phyloP scores from a whole-genome alignment of 805 yeast species.

The Yarrowia deformans region DNA sequence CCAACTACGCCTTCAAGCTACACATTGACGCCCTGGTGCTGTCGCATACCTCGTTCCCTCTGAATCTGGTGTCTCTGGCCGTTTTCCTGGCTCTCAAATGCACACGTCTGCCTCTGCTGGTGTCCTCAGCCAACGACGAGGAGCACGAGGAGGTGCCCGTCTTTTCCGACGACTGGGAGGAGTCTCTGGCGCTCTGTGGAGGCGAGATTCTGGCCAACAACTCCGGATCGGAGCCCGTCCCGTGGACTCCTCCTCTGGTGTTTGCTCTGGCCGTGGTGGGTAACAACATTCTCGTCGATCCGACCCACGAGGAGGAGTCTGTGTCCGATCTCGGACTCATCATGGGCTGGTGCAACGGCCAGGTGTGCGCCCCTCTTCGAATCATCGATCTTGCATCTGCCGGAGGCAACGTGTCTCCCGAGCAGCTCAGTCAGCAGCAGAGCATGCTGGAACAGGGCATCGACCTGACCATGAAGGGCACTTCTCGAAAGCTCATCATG shows the following conservation, averaged over 20 bases:
- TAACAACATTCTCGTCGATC: conserved; percentile 75
- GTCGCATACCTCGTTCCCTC: conserved; percentile 79
- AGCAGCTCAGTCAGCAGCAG: conserved; percentile 47
- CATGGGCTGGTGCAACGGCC: conserved; percentile 72
- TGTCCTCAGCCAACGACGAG: conserved; percentile 69
- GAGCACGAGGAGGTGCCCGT: conserved; percentile 85
- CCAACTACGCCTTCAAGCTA: conserved; percentile 76
- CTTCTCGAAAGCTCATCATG: conserved; percentile 49
- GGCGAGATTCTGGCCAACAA: conserved; percentile 44
- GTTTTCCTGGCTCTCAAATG: conserved; percentile 81
- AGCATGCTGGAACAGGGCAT: conserved; percentile 43
- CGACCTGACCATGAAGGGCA: conserved; percentile 40
- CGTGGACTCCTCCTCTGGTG: conserved; percentile 74
- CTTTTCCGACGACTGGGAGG: conserved; percentile 87
- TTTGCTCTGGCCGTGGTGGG: conserved; percentile 82
- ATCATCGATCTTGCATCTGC: conserved; percentile 68
- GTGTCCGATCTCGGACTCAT: conserved; percentile 86
- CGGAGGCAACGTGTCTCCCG: conserved; percentile 55
- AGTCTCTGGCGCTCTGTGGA: conserved; percentile 58
- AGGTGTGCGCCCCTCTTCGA: conserved; percentile 74
- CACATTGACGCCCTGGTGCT: conserved; percentile 81
- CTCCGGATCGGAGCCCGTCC: conserved; percentile 21
- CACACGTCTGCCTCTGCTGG: conserved; percentile 74
- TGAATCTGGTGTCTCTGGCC: conserved; percentile 80
- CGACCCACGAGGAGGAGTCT: conserved; percentile 85